These are phyloP conservation scores for Clathrus columnatus DNA, from an alignment of 768 basidiomycete species.

Conservation along the genomic window DNA sequence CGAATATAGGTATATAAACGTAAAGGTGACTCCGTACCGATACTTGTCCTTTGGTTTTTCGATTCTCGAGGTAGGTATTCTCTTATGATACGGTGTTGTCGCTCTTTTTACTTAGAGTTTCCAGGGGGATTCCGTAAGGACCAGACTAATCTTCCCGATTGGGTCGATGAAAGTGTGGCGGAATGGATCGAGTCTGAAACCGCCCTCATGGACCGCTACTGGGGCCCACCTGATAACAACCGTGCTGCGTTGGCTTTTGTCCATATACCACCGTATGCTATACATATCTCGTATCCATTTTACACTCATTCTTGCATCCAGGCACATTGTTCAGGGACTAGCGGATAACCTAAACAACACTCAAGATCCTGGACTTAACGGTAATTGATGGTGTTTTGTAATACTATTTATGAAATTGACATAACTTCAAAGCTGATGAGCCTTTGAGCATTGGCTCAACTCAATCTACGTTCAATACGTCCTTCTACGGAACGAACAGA, in stretches of 20 bases:
- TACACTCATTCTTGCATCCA: slow-evolving; percentile 10
- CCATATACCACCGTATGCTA: slow-evolving; percentile 62
- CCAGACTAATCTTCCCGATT: slow-evolving; percentile 46
- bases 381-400: slow-evolving; percentile 17
- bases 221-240: slow-evolving; percentile 41
- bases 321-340: slow-evolving; percentile 26
- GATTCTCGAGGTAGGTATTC: slow-evolving; percentile 56
- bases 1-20: slow-evolving; percentile 29
- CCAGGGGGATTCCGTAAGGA: slow-evolving; percentile 43
- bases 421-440: slow-evolving; percentile 36
- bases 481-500: slow-evolving; percentile 27
- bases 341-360: slow-evolving; percentile 31
- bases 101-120: neutral
- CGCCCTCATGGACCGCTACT: slow-evolving; percentile 41
- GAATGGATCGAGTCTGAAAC: slow-evolving; percentile 52
- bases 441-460: slow-evolving; percentile 45
- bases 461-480: slow-evolving; percentile 38
- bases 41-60: slow-evolving; percentile 66
- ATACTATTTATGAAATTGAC: neutral
- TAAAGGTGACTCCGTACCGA: slow-evolving; percentile 36
- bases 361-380: slow-evolving; percentile 35
- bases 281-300: neutral
- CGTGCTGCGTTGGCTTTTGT: slow-evolving; percentile 61
- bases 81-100: neutral
- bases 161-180: slow-evolving; percentile 58